Conservation (phyloP, 345 rosid species). For the Brassica carinata region DNA sequence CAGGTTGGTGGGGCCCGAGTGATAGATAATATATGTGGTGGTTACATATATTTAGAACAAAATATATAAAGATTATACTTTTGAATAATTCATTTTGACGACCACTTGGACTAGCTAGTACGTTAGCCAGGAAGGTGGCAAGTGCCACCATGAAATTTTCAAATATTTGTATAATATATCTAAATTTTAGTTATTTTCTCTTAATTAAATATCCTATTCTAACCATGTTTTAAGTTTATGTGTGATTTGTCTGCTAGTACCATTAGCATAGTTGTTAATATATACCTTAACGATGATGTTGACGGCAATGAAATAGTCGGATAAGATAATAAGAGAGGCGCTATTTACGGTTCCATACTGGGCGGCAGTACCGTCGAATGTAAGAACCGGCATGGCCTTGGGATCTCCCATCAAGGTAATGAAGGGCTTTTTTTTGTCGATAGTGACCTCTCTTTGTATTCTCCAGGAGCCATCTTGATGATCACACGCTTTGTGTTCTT, state of each 20-base stretch:
- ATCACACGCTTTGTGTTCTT: conserved; percentile 57
- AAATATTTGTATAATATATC: too few relatives aligned
- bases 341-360: conserved; percentile 51
- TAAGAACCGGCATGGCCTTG: conserved; percentile 42
- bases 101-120: too few relatives aligned
- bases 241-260: not conserved
- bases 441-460: conserved; percentile 54
- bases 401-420: conserved; percentile 56
- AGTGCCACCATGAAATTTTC: too few relatives aligned
- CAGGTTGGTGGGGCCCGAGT: too few relatives aligned
- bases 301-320: conserved; percentile 44
- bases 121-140: too few relatives aligned
- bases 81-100: too few relatives aligned
- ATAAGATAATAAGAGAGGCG: conserved; percentile 34
- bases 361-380: conserved; percentile 51
- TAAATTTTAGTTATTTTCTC: too few relatives aligned
- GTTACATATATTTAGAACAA: too few relatives aligned
- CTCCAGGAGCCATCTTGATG: conserved; percentile 53
- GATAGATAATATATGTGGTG: too few relatives aligned
- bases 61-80: too few relatives aligned
- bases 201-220: too few relatives aligned
- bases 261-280: not conserved
- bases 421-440: conserved; percentile 48
- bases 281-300: conserved; percentile 36
- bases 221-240: too few relatives aligned